Conservation (phyloP, 768 basidiomycete genomes). For the Clitopilus passeckerianus region DNA sequence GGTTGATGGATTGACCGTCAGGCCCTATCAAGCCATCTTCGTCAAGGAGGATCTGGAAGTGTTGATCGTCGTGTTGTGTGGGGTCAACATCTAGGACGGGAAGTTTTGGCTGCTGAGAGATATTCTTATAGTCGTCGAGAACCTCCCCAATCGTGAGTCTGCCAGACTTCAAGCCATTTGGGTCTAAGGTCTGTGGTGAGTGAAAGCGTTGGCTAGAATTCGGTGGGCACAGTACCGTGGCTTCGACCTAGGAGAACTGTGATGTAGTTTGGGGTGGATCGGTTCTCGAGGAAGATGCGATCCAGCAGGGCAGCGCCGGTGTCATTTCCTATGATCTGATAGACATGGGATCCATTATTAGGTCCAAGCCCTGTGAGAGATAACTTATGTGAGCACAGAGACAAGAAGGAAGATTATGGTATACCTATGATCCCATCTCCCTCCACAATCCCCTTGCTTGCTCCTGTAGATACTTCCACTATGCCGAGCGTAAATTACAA, state of each 20-base stretch:
- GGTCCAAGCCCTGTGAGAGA: slow-evolving; percentile 60
- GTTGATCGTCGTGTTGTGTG: slow-evolving; percentile 37
- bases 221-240: slow-evolving; percentile 20
- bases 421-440: slow-evolving; percentile 25
- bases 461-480: slow-evolving; percentile 33
- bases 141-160: slow-evolving; percentile 61
- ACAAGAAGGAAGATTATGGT: neutral
- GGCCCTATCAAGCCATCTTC: slow-evolving; percentile 58
- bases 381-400: neutral
- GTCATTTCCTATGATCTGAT: slow-evolving; percentile 22
- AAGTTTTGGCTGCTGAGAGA: slow-evolving; percentile 48
- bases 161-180: slow-evolving; percentile 47
- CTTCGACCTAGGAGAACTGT: slow-evolving; percentile 61
- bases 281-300: slow-evolving; percentile 59
- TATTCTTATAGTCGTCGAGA: slow-evolving; percentile 39
- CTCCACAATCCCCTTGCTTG: slow-evolving; percentile 21
- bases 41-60: slow-evolving; percentile 65
- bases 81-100: slow-evolving; percentile 35
- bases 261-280: slow-evolving; percentile 53
- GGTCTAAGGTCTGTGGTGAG: slow-evolving; percentile 28
- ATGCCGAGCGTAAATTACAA: neutral
- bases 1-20: slow-evolving; percentile 42
- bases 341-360: slow-evolving; percentile 47
- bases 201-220: neutral
- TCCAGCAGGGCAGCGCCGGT: slow-evolving; percentile 54